phyloP scores from a whole-genome alignment of 495 filamentous ascomycete genomes.

The Usnea hakonensis region DNA sequence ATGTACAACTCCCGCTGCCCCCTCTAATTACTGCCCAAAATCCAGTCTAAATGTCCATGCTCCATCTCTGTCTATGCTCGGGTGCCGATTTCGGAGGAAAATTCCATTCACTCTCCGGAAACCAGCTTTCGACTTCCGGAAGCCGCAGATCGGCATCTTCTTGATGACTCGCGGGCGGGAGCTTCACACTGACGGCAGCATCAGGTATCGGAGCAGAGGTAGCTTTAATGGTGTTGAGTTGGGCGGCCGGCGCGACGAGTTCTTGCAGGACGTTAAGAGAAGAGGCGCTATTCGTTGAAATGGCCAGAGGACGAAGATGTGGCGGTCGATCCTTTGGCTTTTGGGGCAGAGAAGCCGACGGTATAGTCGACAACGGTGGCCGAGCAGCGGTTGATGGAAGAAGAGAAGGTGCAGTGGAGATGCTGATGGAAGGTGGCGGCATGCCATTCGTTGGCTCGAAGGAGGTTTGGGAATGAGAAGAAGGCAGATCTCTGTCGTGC shows the following conservation, averaged over 20 bases:
- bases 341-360: slow-evolving; percentile 10
- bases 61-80: slow-evolving; percentile 17
- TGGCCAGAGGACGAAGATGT: slow-evolving; percentile 9
- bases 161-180: slow-evolving; percentile 8
- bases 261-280: slow-evolving; percentile 19
- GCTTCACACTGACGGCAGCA: slow-evolving; percentile 7
- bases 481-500: slow-evolving; percentile 20
- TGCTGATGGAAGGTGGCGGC: slow-evolving; percentile 4
- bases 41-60: slow-evolving; percentile 17
- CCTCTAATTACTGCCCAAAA: background rate
- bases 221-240: slow-evolving; percentile 11
- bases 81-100: background rate
- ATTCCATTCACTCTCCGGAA: slow-evolving; percentile 8
- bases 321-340: slow-evolving; percentile 9
- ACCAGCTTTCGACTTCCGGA: slow-evolving; percentile 15
- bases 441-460: slow-evolving; percentile 5
- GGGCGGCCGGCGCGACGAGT: slow-evolving; percentile 9
- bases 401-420: slow-evolving; percentile 1
- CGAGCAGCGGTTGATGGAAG: slow-evolving; percentile 2
- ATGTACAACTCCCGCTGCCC: background rate
- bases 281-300: slow-evolving; percentile 17
- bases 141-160: slow-evolving; percentile 13
- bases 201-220: slow-evolving; percentile 5
- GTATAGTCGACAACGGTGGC: slow-evolving; percentile 19
- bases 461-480: background rate